Conservation (phyloP, 2,329 filamentous ascomycete species). For the Nannizzia gypsea region DNA sequence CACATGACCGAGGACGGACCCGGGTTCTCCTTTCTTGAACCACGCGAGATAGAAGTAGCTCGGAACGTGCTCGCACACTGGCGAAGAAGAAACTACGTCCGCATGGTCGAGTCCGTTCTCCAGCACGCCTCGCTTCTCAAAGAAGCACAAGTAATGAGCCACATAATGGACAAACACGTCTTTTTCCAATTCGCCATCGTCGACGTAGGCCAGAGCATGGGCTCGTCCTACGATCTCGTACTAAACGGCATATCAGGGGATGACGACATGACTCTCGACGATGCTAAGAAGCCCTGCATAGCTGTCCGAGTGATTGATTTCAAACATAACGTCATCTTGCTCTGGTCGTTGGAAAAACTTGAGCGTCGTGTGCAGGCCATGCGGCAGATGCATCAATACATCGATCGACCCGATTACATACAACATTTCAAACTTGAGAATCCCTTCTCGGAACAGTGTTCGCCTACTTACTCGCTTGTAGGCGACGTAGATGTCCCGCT, state of each 20-base stretch:
- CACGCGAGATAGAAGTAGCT: constrained; percentile 60
- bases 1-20: constrained; percentile 28
- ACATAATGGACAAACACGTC: constrained; percentile 83
- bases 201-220: constrained; percentile 74
- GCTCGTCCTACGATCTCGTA: constrained; percentile 93
- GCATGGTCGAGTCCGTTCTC: constrained; percentile 83
- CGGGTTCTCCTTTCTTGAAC: constrained; percentile 44
- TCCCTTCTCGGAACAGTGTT: constrained; percentile 80
- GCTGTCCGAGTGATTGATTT: constrained; percentile 86
- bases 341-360: constrained; percentile 92
- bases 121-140: constrained; percentile 81
- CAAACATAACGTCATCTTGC: constrained; percentile 68
- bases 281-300: constrained; percentile 76
- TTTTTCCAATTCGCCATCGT: constrained; percentile 92
- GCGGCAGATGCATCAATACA: constrained; percentile 94
- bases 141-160: constrained; percentile 95
- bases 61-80: constrained; percentile 59
- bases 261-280: constrained; percentile 70
- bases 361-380: constrained; percentile 77
- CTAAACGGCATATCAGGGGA: constrained; percentile 81
- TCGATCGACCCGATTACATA: constrained; percentile 87
- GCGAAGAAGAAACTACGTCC: constrained; percentile 75
- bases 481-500: constrained; percentile 89
- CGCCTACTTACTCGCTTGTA: constrained; percentile 83
- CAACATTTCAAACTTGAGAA: constrained; percentile 88